Conservation (phyloP, 1,284 basidiomycete species). For the Malassezia slooffiae region DNA sequence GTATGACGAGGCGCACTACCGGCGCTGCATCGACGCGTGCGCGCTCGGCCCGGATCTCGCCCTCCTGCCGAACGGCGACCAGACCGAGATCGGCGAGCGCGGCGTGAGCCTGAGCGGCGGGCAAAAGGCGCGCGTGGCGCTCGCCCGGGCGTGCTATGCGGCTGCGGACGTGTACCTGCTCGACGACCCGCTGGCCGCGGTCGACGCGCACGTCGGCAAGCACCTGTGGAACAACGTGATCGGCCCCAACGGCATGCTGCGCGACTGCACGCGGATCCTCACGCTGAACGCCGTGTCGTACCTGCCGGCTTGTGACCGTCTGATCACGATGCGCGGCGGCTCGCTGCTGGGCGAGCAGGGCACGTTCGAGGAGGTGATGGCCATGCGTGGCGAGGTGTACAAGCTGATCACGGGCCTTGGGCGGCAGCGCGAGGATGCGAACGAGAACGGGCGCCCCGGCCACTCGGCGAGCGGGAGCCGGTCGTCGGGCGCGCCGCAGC, state of each 20-base stretch:
- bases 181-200: slow-evolving; percentile 51
- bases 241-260: slow-evolving; percentile 73
- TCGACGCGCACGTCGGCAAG: slow-evolving; percentile 58
- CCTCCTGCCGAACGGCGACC: slow-evolving; percentile 60
- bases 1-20: slow-evolving; percentile 59
- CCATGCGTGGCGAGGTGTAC: slow-evolving; percentile 60
- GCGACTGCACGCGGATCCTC: slow-evolving; percentile 68
- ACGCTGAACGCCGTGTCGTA: slow-evolving; percentile 84
- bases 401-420: slow-evolving; percentile 60
- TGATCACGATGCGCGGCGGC: slow-evolving; percentile 62
- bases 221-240: slow-evolving; percentile 67
- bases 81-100: slow-evolving; percentile 69
- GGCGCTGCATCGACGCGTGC: slow-evolving; percentile 56
- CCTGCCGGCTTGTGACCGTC: slow-evolving; percentile 65
- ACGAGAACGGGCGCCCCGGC: slow-evolving; percentile 17
- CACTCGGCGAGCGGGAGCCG: not conserved
- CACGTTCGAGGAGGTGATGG: slow-evolving; percentile 55
- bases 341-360: slow-evolving; percentile 54
- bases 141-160: slow-evolving; percentile 47
- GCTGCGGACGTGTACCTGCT: slow-evolving; percentile 58
- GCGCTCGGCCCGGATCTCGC: slow-evolving; percentile 70
- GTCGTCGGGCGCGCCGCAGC: slow-evolving; percentile 3
- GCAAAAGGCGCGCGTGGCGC: slow-evolving; percentile 64
- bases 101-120: slow-evolving; percentile 55
- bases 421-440: slow-evolving; percentile 46